phyloP scores from a whole-genome alignment of 306 rosid species.

The Vigna unguiculata region DNA sequence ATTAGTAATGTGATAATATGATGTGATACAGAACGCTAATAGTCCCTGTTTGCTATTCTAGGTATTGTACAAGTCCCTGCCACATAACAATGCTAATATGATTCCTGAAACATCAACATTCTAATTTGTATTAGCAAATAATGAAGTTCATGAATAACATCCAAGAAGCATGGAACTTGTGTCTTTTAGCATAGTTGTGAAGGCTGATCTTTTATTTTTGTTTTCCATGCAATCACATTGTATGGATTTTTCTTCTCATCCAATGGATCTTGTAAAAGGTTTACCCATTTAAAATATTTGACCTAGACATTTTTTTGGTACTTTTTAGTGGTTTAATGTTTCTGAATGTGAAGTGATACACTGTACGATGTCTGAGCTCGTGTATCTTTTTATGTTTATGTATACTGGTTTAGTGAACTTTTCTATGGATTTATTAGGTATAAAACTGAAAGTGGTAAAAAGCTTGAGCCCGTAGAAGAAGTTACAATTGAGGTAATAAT shows the following conservation, averaged over 20 bases:
- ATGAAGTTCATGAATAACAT: slow-evolving; percentile 27
- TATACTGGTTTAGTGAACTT: slow-evolving; percentile 26
- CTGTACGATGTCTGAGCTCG: slow-evolving; percentile 6
- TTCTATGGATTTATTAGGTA: slow-evolving; percentile 72
- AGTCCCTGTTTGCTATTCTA: neutral
- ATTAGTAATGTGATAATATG: neutral
- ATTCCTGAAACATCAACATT: slow-evolving; percentile 25
- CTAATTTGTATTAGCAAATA: slow-evolving; percentile 12
- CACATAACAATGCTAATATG: neutral
- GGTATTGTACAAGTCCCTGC: no score
- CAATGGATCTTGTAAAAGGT: slow-evolving; percentile 30
- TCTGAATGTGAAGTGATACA: slow-evolving; percentile 23
- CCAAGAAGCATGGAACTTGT: slow-evolving; percentile 16
- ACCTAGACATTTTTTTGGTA: slow-evolving; percentile 16
- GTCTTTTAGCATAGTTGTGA: slow-evolving; percentile 8
- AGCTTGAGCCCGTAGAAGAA: slow-evolving; percentile 97
- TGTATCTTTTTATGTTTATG: neutral
- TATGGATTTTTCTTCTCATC: slow-evolving; percentile 4
- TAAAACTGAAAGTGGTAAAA: slow-evolving; percentile 73
- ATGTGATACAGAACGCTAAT: neutral
- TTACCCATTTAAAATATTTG: slow-evolving; percentile 33
- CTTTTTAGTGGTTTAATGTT: slow-evolving; percentile 20
- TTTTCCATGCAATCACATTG: slow-evolving; percentile 19
- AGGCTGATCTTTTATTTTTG: slow-evolving; percentile 25
- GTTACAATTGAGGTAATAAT: slow-evolving; percentile 86